Evolutionary conservation across 306 rosid genomes (phyloP).

Genomic region (Herpetospermum pedunculosum): DNA sequence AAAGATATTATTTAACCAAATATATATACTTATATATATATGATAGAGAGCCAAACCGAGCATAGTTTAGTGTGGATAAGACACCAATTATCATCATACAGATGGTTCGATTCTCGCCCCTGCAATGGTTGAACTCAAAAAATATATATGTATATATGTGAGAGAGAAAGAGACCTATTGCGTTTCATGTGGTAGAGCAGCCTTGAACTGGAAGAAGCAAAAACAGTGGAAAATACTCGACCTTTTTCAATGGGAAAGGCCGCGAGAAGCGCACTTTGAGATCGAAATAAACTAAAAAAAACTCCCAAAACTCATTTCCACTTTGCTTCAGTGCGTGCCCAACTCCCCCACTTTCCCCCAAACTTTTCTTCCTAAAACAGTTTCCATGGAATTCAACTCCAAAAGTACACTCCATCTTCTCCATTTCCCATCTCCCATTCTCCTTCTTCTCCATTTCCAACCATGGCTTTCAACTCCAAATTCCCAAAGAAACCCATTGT

Average conservation of each 20-base stretch:
- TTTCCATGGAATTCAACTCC: slow-evolving; percentile 9
- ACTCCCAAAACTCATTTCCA: slow-evolving; percentile 11
- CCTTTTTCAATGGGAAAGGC: slow-evolving; percentile 17
- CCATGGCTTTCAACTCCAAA: slow-evolving; percentile 62
- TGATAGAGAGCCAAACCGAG: too few species aligned
- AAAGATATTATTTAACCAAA: background rate
- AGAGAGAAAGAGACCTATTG: background rate
- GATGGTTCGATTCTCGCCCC: too few species aligned
- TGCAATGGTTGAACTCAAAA: too few species aligned
- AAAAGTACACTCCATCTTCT: background rate
- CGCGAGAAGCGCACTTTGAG: slow-evolving; percentile 50
- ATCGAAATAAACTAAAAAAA: background rate
- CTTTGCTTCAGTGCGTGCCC: slow-evolving; percentile 38
- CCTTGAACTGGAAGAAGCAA: slow-evolving; percentile 3
- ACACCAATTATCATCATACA: too few species aligned
- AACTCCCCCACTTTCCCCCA: slow-evolving; percentile 28
- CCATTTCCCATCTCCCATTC: background rate
- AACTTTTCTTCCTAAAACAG: slow-evolving; percentile 5
- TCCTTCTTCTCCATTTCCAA: background rate
- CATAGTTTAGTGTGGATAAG: too few species aligned
- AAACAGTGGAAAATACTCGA: slow-evolving; percentile 25
- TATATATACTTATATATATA: too few species aligned
- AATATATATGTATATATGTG: too few species aligned
- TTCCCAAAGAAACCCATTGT: slow-evolving; percentile 23
- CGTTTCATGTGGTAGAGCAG: slow-evolving; percentile 8